Evolutionary conservation across 768 basidiomycete genomes (phyloP), one percentile per base, ranked within the genome.

Genomic region (Tylopilus sp.): DNA sequence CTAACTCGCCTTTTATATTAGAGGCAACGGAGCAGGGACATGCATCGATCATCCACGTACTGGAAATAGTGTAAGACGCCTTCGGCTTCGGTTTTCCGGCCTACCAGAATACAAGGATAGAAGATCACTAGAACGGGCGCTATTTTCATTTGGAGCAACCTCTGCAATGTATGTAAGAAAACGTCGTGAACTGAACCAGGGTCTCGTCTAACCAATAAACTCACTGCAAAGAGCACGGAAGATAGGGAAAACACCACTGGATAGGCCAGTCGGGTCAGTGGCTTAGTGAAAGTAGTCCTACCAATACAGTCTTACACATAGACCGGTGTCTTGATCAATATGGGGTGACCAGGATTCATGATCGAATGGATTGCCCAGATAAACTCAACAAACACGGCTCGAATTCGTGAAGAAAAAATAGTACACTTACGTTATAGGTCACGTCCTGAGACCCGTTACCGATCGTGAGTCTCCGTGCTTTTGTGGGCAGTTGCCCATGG

Each of bases 381-480:
- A 18, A 52, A 46, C 55, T 53, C 30, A 45, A 46, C 40, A 57
- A 26, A 44, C 25, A 55, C 40, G 51, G 58, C 21, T 25, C 31
- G 1, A n/a, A n/a, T n/a, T n/a, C n/a, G n/a, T n/a, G n/a, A n/a
- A 31, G 20, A 15, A 11, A 15, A 15, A 21, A 8, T 30, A 43
- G 31, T 31, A 40, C 40, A 51, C 50, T 0, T 58, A 88, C 92
- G 79, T 95, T 97, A 72, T 78, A 86, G 44, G 98, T 80, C 57
- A 92, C 65, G 73, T 97, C 93, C 69, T 97, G 95, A 39, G 89
- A 90, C 11, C 95, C 95, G 36, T 78, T 76, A 1, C 94, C 92
- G 10, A 97, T 72, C 38, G 81, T 83, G 10, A 94, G 66, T 40
- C 74, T 73, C 93, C 94, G 98, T 7, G 82, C 85, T 57, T 80